These are phyloP conservation scores for Fraxinus anomala DNA, from an alignment of 257 asterid species.

Conservation along the genomic window DNA sequence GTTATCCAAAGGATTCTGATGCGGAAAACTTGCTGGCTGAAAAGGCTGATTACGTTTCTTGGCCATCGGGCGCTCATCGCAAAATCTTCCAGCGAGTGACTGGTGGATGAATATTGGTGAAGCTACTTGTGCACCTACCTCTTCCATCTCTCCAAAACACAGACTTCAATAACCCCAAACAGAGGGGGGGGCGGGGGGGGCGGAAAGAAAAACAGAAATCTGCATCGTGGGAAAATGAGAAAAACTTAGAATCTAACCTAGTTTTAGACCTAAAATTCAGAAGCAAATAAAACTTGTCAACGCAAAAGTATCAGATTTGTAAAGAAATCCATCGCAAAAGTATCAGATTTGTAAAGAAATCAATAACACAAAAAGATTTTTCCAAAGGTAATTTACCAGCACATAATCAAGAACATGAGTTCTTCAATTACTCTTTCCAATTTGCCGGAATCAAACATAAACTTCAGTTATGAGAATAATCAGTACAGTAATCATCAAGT, in stretches of 20 bases:
- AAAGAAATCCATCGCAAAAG: background rate
- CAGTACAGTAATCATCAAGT: constrained; percentile 19
- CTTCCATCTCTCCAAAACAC: constrained; percentile 51
- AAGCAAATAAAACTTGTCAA: background rate
- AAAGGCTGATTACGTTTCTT: constrained; percentile 64
- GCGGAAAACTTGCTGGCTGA: constrained; percentile 34
- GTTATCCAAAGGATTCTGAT: constrained; percentile 39
- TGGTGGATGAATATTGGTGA: constrained; percentile 57
- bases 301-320: constrained; percentile 2
- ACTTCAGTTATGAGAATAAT: background rate
- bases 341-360: no score
- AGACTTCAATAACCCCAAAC: background rate
- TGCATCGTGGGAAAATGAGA: constrained; percentile 25
- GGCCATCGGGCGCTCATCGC: constrained; percentile 43
- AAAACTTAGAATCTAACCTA: constrained; percentile 14
- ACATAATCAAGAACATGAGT: background rate
- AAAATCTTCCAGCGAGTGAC: constrained; percentile 42
- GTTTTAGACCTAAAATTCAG: background rate
- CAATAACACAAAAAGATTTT: background rate
- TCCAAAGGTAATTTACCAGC: constrained; percentile 4
- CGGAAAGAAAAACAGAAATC: constrained; percentile 23
- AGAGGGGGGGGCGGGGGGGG: no score
- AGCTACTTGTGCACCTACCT: constrained; percentile 57
- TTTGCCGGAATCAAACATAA: background rate
- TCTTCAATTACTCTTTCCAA: background rate